Evolutionary conservation across 176 grass and related monocot species (phyloP).

Genomic region (Dactylis glomerata): DNA sequence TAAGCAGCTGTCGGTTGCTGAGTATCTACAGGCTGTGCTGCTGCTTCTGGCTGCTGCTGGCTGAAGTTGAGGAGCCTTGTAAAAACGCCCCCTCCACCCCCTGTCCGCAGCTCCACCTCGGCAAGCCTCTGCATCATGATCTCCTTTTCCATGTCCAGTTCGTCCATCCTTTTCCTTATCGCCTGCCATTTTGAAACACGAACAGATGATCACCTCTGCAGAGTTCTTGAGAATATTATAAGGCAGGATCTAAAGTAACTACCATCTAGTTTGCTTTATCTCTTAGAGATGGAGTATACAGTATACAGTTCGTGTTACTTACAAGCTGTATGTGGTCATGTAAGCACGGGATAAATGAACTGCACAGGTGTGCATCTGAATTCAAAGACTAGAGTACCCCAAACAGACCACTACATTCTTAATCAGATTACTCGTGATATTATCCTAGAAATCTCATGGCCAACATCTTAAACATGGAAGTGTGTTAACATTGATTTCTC

Average conservation of each 20-base stretch:
- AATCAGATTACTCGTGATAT: background rate
- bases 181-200: slow-evolving; percentile 34
- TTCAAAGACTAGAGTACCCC: background rate
- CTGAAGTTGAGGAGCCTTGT: slow-evolving; percentile 30
- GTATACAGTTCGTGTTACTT: background rate
- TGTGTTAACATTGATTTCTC: background rate
- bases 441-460: background rate
- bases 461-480: background rate
- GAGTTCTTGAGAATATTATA: background rate
- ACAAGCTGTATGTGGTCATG: background rate
- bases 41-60: slow-evolving; percentile 18
- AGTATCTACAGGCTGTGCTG: slow-evolving; percentile 6
- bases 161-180: slow-evolving; percentile 61
- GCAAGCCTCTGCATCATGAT: slow-evolving; percentile 51
- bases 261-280: background rate
- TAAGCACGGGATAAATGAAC: background rate
- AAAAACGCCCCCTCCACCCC: slow-evolving; percentile 23
- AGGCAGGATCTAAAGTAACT: background rate
- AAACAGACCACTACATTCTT: background rate
- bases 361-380: background rate
- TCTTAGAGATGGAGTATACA: slow-evolving; percentile 1
- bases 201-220: background rate
- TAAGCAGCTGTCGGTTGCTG: slow-evolving; percentile 26
- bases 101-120: slow-evolving; percentile 52
- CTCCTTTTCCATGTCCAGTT: slow-evolving; percentile 51